Percentiles rank a stretch among this genome's conserved stretches.
phyloP scores from a whole-genome alignment of 2,329 filamentous ascomycete genomes.

The Knufia fluminis region DNA sequence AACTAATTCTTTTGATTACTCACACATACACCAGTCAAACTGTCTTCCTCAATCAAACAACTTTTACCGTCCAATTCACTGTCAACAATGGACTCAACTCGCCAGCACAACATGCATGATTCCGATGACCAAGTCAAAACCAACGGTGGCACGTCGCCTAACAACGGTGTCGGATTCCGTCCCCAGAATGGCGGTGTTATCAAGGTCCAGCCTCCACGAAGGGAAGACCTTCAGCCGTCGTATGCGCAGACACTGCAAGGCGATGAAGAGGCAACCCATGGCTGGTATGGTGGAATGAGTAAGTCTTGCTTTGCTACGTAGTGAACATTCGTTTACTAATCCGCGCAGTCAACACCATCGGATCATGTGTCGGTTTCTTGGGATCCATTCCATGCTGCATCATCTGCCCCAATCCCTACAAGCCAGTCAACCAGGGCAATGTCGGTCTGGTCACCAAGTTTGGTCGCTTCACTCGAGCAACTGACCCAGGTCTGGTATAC shows the following conservation, averaged over 20 bases:
- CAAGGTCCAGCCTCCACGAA: slow-evolving; percentile 66
- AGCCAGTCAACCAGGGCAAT: slow-evolving; percentile 82
- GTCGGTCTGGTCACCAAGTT: slow-evolving; percentile 95
- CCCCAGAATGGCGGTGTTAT: slow-evolving; percentile 45
- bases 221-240: slow-evolving; percentile 74
- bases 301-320: slow-evolving; percentile 30
- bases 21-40: neutral
- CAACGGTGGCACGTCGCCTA: neutral
- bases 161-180: slow-evolving; percentile 36
- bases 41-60: slow-evolving; percentile 2
- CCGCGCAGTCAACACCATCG: slow-evolving; percentile 58
- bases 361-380: slow-evolving; percentile 62
- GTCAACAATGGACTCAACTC: slow-evolving; percentile 20
- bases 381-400: slow-evolving; percentile 89
- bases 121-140: slow-evolving; percentile 2
- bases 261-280: slow-evolving; percentile 60
- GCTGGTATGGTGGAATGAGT: slow-evolving; percentile 88
- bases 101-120: slow-evolving; percentile 4
- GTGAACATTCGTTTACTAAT: slow-evolving; percentile 7
- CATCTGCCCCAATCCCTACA: slow-evolving; percentile 91
- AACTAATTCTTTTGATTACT: neutral
- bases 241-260: slow-evolving; percentile 61
- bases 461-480: slow-evolving; percentile 83
- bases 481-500: slow-evolving; percentile 93
- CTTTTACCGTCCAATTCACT: neutral